phyloP scores from a whole-genome alignment of 2,329 filamentous ascomycete genomes.

The Botryosphaeria agaves region DNA sequence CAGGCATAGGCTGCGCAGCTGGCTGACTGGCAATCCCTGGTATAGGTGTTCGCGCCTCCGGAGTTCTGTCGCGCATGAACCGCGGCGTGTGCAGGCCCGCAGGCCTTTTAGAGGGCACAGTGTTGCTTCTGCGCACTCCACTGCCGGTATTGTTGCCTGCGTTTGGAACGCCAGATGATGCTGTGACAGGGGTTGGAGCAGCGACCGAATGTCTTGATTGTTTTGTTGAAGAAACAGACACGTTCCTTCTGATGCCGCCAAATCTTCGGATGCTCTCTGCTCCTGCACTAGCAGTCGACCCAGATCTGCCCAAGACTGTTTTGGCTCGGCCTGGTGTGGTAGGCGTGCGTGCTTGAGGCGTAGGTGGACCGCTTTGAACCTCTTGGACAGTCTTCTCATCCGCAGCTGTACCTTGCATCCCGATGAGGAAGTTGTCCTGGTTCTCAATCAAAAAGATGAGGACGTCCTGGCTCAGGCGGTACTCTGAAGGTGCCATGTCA shows the following conservation, averaged over 20 bases:
- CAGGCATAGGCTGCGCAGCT: conserved; percentile 9
- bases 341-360: conserved; percentile 32
- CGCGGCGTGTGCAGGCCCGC: conserved; percentile 50
- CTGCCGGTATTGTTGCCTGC: conserved; percentile 22
- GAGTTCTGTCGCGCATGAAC: conserved; percentile 37
- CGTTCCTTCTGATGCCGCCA: conserved; percentile 66
- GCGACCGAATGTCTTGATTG: conserved; percentile 62
- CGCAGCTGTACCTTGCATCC: conserved; percentile 98
- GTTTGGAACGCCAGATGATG: conserved; percentile 19
- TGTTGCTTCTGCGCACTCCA: conserved; percentile 69
- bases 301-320: conserved; percentile 50
- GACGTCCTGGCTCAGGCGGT: conserved; percentile 88
- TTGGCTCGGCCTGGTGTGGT: conserved; percentile 27
- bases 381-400: conserved; percentile 59
- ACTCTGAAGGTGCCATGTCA: conserved; percentile 90
- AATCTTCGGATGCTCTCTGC: conserved; percentile 74
- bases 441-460: conserved; percentile 97
- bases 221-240: conserved; percentile 83
- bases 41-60: conserved; percentile 34
- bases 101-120: conserved; percentile 78
- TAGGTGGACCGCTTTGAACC: conserved; percentile 48
- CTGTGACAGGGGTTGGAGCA: conserved; percentile 51
- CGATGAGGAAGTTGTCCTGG: conserved; percentile 94
- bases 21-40: conserved; percentile 17
- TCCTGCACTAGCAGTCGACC: conserved; percentile 75